Evolutionary conservation across 2,329 filamentous ascomycete genomes (phyloP), one percentile per base, ranked within the genome.

Genomic region (Fusarium sp.): DNA sequence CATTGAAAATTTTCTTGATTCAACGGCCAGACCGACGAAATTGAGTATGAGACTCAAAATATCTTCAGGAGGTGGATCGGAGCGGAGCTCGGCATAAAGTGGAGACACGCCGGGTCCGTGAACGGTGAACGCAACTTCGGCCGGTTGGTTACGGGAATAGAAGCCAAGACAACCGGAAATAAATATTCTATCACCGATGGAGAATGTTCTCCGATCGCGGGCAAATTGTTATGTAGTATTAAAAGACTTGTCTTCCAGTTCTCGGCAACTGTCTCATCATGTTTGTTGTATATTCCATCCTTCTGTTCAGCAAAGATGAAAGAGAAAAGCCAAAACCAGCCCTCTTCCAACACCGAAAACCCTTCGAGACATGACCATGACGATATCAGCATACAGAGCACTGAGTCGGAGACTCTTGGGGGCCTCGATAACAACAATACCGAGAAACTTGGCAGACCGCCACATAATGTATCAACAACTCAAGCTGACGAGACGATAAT

Each of bases 151-250:
- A 46, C 67, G 76, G 76, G 32, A 78, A 78, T 78, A 78, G 73
- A 54, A 37, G 33, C 35, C 37, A 52, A 21, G 32, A 40, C 13
- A 42, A 15, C 8, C 72, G 73, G 76, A 54, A 77, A 78, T 77
- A 75, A 67, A 25, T 16, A 42, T 42, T 54, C 16, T 57, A 50
- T 60, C 12, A n/a, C 60, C 15, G 19, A 74, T 63, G 49, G 62
- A 60, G 32, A 68, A 40, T 59, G 47, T 61, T 47, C 59, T 74
- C 74, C 68, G 74, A 78, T 75, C 74, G 74, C 76, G 71, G 72
- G 59, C 60, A 67, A 58, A 58, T 59, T 50, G 15, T 61, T 28
- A 44, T 46, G 59, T 60, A 30, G 63, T 64, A 63, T 54, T 70
- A 69, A 74, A 78, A 62, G 64, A 46, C 33, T 56, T 69, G 33